phyloP scores from a whole-genome alignment of 164 flowering plant genomes.

The Pachysandra terminalis region DNA sequence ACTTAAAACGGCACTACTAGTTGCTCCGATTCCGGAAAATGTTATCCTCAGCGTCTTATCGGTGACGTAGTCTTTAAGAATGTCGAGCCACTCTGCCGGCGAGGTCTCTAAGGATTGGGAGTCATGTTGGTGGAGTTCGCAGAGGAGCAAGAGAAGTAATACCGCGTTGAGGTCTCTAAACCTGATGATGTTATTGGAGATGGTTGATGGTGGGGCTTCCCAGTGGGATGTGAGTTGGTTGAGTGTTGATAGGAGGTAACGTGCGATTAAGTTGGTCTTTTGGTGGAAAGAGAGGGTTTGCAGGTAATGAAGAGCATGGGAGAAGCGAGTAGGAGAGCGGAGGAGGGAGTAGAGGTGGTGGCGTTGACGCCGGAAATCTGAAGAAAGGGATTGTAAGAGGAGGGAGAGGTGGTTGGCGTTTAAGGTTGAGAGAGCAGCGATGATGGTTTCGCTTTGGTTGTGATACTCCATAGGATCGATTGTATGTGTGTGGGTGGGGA shows the following conservation, averaged over 20 bases:
- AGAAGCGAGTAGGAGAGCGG: slow-evolving; percentile 55
- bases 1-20: slow-evolving; percentile 26
- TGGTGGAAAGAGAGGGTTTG: slow-evolving; percentile 62
- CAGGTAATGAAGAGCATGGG: slow-evolving; percentile 63
- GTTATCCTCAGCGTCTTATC: slow-evolving; percentile 32
- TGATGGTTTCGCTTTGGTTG: slow-evolving; percentile 25
- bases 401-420: slow-evolving; percentile 42
- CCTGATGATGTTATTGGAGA: slow-evolving; percentile 20
- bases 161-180: slow-evolving; percentile 64
- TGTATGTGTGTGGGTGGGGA: neutral
- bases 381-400: slow-evolving; percentile 40
- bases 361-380: slow-evolving; percentile 44
- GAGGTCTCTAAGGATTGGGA: slow-evolving; percentile 30
- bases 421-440: slow-evolving; percentile 58
- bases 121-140: slow-evolving; percentile 56
- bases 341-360: slow-evolving; percentile 61
- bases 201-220: slow-evolving; percentile 14
- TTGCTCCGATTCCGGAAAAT: slow-evolving; percentile 32
- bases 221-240: slow-evolving; percentile 36
- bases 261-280: slow-evolving; percentile 66
- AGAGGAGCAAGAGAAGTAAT: slow-evolving; percentile 61
- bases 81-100: slow-evolving; percentile 37
- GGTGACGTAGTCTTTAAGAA: slow-evolving; percentile 24
- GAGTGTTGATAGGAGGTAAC: slow-evolving; percentile 58
- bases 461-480: slow-evolving; percentile 6